Percentiles rank a stretch among this genome's conserved stretches.
These are phyloP conservation scores for Chalaropsis thielavioides DNA, from an alignment of 2,329 filamentous ascomycete genomes.

Conservation along the genomic window DNA sequence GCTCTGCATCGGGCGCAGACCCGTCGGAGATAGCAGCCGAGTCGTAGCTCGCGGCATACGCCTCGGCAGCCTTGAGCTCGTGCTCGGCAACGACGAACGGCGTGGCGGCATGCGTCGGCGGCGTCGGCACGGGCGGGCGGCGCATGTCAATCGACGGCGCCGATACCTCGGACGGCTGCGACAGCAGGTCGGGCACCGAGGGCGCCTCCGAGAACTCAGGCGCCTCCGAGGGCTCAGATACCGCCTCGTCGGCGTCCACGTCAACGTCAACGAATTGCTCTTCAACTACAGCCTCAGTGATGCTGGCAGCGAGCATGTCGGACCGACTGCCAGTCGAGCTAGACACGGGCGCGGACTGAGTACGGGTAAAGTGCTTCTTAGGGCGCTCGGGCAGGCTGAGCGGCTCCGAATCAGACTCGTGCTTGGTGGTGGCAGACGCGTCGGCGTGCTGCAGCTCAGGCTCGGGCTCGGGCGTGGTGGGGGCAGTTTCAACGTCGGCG, in stretches of 20 bases:
- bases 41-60: background rate
- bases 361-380: background rate
- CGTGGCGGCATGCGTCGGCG: constrained; percentile 5
- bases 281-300: background rate
- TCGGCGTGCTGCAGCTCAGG: background rate
- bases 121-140: constrained; percentile 7
- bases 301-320: background rate
- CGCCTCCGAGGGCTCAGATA: background rate
- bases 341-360: background rate
- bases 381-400: background rate
- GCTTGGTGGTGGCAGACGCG: background rate
- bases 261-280: background rate
- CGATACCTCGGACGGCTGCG: background rate
- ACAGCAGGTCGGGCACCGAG: background rate
- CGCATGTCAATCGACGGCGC: background rate
- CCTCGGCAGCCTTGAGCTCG: background rate
- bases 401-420: background rate
- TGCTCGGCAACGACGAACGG: background rate
- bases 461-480: constrained; percentile 15
- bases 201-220: background rate
- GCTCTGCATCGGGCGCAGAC: background rate
- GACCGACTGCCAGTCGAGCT: background rate
- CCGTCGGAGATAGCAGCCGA: background rate
- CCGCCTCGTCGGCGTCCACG: background rate
- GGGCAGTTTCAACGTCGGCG: constrained; percentile 13